phyloP scores from a whole-genome alignment of 352 stramenopile genomes.

The Pythium biforme region DNA sequence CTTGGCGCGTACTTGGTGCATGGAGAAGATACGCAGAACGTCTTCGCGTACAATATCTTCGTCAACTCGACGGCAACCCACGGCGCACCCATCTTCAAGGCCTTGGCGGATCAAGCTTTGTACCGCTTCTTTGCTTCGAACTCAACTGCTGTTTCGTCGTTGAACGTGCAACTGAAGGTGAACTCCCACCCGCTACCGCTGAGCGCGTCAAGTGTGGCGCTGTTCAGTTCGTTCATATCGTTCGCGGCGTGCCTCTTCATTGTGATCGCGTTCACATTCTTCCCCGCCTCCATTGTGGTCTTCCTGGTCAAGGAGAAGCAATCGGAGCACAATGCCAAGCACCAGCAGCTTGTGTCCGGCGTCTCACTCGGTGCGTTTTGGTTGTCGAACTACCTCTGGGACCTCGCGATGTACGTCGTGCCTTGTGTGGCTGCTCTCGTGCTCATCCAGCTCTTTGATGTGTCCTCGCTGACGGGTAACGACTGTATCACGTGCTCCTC shows the following conservation, averaged over 20 bases:
- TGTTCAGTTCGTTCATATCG: constrained; percentile 52
- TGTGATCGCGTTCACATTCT: constrained; percentile 89
- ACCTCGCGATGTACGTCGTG: constrained; percentile 91
- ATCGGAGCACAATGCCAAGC: constrained; percentile 92
- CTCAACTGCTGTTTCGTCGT: constrained; percentile 14
- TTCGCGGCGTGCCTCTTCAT: constrained; percentile 87
- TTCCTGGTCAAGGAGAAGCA: constrained; percentile 96
- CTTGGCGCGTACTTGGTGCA: constrained; percentile 40
- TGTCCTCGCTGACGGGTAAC: constrained; percentile 8
- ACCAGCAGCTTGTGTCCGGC: constrained; percentile 95
- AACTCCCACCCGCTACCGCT: constrained; percentile 55
- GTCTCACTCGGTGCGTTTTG: constrained; percentile 94
- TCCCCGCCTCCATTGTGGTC: constrained; percentile 90
- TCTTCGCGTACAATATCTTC: constrained; percentile 66
- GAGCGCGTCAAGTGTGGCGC: constrained; percentile 34
- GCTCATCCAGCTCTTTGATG: constrained; percentile 40
- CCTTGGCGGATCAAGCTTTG: constrained; percentile 55
- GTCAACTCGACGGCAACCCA: constrained; percentile 63
- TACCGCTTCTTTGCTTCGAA: constrained; percentile 53
- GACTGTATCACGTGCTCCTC: constrained; percentile 48
- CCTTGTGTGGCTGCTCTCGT: constrained; percentile 41
- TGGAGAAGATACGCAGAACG: constrained; percentile 36
- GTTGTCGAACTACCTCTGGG: constrained; percentile 94
- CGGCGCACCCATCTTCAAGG: constrained; percentile 58
- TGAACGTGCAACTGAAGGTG: constrained; percentile 37